Percentiles rank a stretch among this genome's conserved stretches.
phyloP scores from a whole-genome alignment of 441 rosid species.

The Populus hybrid region DNA sequence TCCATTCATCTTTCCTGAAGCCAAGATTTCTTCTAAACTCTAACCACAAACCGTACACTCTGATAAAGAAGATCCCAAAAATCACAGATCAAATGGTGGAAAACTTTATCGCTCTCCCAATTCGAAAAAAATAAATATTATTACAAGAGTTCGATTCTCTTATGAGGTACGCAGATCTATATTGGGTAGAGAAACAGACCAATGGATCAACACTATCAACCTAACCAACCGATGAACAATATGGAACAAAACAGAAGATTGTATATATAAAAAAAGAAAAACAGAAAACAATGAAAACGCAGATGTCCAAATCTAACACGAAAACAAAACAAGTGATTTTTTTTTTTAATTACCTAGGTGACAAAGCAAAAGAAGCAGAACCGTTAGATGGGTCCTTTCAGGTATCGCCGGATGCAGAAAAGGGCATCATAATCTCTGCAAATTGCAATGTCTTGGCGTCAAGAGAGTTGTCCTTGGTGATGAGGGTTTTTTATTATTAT shows the following conservation, averaged over 20 bases:
- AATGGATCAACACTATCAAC: slow-evolving; percentile 17
- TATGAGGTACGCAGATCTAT: neutral
- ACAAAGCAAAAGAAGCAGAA: slow-evolving; percentile 33
- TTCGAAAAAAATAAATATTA: slow-evolving; percentile 14
- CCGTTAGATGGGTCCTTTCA: slow-evolving; percentile 27
- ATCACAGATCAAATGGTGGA: slow-evolving; percentile 26
- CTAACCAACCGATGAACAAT: neutral
- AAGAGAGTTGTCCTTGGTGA: neutral
- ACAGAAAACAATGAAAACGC: slow-evolving; percentile 18
- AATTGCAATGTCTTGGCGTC: slow-evolving; percentile 29
- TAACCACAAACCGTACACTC: slow-evolving; percentile 25
- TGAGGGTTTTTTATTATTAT: neutral
- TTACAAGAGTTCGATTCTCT: slow-evolving; percentile 12
- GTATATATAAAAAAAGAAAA: neutral
- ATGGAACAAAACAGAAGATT: slow-evolving; percentile 10
- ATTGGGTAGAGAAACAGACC: slow-evolving; percentile 12
- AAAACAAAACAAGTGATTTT: slow-evolving; percentile 27
- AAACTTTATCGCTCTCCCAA: slow-evolving; percentile 18
- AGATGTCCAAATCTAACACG: slow-evolving; percentile 33
- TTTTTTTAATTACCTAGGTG: slow-evolving; percentile 20
- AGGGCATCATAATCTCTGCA: slow-evolving; percentile 36
- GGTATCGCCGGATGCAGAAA: slow-evolving; percentile 27
- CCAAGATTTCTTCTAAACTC: slow-evolving; percentile 24
- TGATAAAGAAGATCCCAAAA: slow-evolving; percentile 16
- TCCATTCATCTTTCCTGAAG: slow-evolving; percentile 60